Percentiles rank a stretch among this genome's conserved stretches.
Conservation (phyloP, 805 yeast species). For the Saccharomycodes ludwigii region DNA sequence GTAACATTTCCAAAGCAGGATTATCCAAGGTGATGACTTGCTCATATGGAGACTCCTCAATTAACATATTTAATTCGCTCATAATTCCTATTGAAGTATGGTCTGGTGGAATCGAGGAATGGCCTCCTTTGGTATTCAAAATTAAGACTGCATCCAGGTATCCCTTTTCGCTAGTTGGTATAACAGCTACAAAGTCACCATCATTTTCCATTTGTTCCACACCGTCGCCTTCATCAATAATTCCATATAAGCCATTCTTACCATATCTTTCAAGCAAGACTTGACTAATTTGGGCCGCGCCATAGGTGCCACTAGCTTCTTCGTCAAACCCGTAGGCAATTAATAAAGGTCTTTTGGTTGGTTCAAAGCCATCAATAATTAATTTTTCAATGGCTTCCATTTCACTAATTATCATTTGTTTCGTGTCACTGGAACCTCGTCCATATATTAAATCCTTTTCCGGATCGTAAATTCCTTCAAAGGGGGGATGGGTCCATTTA, state of each 20-base stretch:
- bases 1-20: conserved; percentile 42
- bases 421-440: conserved; percentile 65
- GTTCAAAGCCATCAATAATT: conserved; percentile 12
- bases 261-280: conserved; percentile 43
- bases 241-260: conserved; percentile 38
- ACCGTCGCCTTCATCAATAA: conserved; percentile 49
- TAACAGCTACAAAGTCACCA: conserved; percentile 32
- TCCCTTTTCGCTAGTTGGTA: conserved; percentile 38
- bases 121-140: conserved; percentile 53
- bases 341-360: conserved; percentile 35
- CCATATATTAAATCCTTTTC: conserved; percentile 52
- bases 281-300: conserved; percentile 38
- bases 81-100: conserved; percentile 64
- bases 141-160: conserved; percentile 27
- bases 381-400: conserved; percentile 49
- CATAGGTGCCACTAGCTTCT: conserved; percentile 48
- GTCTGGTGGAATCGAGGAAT: conserved; percentile 58
- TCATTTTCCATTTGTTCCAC: conserved; percentile 18
- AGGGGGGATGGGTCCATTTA: conserved; percentile 59
- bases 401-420: conserved; percentile 49
- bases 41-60: conserved; percentile 44
- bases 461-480: conserved; percentile 45
- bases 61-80: conserved; percentile 37
- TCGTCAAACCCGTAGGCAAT: conserved; percentile 64
- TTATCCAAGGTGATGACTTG: conserved; percentile 34